Percentiles rank a stretch among this genome's conserved stretches.
Conservation (phyloP, 2,329 filamentous ascomycete species). For the Ilyonectria mors-panacis region DNA sequence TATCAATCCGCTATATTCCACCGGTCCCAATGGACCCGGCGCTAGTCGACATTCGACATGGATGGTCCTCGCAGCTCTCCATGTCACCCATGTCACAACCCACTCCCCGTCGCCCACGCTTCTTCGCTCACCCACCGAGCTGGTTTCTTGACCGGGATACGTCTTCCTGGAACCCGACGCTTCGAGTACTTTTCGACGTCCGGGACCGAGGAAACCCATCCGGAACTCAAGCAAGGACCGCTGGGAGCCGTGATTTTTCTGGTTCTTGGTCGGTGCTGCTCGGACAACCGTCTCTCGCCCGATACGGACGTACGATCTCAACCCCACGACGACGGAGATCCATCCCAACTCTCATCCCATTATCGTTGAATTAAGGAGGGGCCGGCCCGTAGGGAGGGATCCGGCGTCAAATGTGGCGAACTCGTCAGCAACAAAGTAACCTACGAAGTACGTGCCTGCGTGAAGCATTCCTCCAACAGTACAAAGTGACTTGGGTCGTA, state of each 20-base stretch:
- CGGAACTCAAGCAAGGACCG: constrained; percentile 22
- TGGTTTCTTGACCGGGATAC: constrained; percentile 20
- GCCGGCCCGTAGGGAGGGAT: neutral
- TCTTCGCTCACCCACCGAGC: constrained; percentile 34
- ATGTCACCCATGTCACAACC: constrained; percentile 32
- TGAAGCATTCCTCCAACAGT: neutral
- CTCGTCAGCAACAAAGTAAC: constrained; percentile 17
- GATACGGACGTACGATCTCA: neutral
- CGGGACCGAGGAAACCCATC: constrained; percentile 21
- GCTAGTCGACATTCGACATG: constrained; percentile 33
- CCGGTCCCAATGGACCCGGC: constrained; percentile 34
- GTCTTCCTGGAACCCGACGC: constrained; percentile 17
- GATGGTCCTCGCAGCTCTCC: constrained; percentile 32
- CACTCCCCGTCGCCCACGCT: constrained; percentile 16
- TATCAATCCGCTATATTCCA: constrained; percentile 11
- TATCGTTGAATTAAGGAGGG: neutral
- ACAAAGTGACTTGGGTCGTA: constrained; percentile 11
- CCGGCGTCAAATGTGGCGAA: constrained; percentile 18
- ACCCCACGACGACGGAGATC: constrained; percentile 1
- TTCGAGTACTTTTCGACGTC: constrained; percentile 9
- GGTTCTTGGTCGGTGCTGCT: constrained; percentile 10
- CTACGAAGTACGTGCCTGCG: constrained; percentile 7
- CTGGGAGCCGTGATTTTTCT: constrained; percentile 6
- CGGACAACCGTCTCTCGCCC: constrained; percentile 5
- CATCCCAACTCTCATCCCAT: neutral